Evolutionary conservation across 805 yeast genomes (phyloP), one percentile per base, ranked within the genome.

Genomic region (Saccharomycopsis babjevae): DNA sequence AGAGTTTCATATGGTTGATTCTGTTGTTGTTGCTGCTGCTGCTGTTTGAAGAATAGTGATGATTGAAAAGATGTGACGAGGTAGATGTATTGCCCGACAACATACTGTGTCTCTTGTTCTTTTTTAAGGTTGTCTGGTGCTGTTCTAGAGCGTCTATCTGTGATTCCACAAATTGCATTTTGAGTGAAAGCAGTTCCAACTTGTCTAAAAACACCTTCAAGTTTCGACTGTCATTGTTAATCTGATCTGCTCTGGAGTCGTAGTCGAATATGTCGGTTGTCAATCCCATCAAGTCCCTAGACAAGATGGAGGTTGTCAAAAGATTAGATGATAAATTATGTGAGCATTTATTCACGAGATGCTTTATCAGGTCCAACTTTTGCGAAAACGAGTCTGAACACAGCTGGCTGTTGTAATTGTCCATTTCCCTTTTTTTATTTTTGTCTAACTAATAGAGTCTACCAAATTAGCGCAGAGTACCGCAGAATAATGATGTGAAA

Each of bases 81-180:
- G 22, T 46, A 2, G 52, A 46, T 22, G 52, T 46, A 22, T n/a
- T 22, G 2, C 25, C 18, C n/a, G 60, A 59, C 36, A 61, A 61
- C 43, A 62, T 62, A 22, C 52, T 46, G 15, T 46, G 52, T 22
- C 52, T 46, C 32, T 46, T 46, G n/a, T 22, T 46, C 52, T 46
- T 46, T 46, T 46, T 46, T 15, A 11, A 4, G 5, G 16, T 11
- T 22, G 18, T 7, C 18, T 46, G 25, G n/a, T 68, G 68, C 1
- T 66, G 64, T 39, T 71, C 73, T 2, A 69, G 60, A 43, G 67
- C 63, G 28, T 64, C 66, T 39, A 71, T 56, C 50, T 71, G 74
- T 0, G 70, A 66, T 57, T 71, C 74, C 34, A 70, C 68, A 57
- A 66, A 71, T 60, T 70, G 73, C 10, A 69, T 66, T 56, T 72